Evolutionary conservation across 257 asterid genomes (phyloP), one percentile per base, ranked within the genome.

Genomic region (Misopates orontium): DNA sequence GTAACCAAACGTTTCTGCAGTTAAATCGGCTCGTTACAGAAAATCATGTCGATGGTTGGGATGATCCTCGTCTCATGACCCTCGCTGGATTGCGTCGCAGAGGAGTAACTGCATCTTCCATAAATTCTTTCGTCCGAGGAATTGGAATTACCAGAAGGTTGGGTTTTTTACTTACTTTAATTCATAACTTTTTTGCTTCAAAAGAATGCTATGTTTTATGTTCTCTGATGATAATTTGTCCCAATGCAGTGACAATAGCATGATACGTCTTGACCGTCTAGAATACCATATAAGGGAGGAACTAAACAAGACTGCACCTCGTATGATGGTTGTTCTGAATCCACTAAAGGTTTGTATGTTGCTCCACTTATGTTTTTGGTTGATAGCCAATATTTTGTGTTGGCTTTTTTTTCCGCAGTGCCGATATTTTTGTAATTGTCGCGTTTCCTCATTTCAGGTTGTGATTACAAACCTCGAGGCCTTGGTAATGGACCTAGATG

Each of bases 141-240:
- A 85, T 93, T 72, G 99, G 97, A 56, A 90, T 93, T 50, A 90
- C 99, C 69, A 80, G 99, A 83, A 93, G 99, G 99, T 93, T 47
- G 47, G 19, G 63, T 60, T 53, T 55, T 24, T 20, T 54, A 15
- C 4, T 19, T 66, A 22, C 11, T 13, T 13, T 45, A 16, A 45
- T 0, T 16, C 23, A 36, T 36, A n/a, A 48, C 10, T 1, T 31
- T 3, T 2, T 60, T 4, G 68, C 53, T 23, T 60, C 47, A 42
- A 23, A 32, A 41, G 28, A 56, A 62, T 67, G 62, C 53, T 54
- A 28, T 58, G 15, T 49, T 50, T 50, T 28, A 20, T 44, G 55
- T 47, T 24, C 48, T 57, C 60, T 67, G 59, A 75, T 63, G 51
- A 59, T 45, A 61, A 1, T 67, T 40, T 19, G 48, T 31, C 21